phyloP scores from a whole-genome alignment of 2,329 filamentous ascomycete genomes.

The Curvularia lunata region DNA sequence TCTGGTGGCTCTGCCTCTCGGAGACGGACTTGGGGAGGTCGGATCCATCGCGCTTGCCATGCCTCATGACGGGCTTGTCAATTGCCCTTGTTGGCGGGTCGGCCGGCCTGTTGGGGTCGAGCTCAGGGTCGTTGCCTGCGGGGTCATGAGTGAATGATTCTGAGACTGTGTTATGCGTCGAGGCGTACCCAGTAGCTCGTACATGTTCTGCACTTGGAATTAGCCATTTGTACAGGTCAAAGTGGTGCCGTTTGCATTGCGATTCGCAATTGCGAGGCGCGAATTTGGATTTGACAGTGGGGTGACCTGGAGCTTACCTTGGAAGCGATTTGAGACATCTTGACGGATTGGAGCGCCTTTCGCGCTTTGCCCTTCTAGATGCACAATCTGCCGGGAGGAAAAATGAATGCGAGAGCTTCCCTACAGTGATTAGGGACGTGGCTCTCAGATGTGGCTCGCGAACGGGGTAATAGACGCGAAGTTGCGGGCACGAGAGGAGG shows the following conservation, averaged over 20 bases:
- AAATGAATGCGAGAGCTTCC: slow-evolving; percentile 47
- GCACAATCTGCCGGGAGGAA: slow-evolving; percentile 49
- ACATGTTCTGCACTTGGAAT: slow-evolving; percentile 76
- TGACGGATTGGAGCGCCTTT: slow-evolving; percentile 53
- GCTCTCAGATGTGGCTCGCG: slow-evolving; percentile 46
- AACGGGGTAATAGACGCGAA: slow-evolving; percentile 41
- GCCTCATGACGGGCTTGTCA: slow-evolving; percentile 79
- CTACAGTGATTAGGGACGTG: slow-evolving; percentile 47
- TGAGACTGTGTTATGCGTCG: slow-evolving; percentile 12
- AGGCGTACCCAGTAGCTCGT: slow-evolving; percentile 91
- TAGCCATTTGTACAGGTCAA: slow-evolving; percentile 37
- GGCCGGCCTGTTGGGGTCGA: slow-evolving; percentile 75
- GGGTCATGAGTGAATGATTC: slow-evolving; percentile 32
- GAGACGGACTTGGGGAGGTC: slow-evolving; percentile 64
- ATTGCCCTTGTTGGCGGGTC: slow-evolving; percentile 84
- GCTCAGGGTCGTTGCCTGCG: slow-evolving; percentile 72
- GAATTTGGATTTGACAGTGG: slow-evolving; percentile 13
- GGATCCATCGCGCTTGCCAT: slow-evolving; percentile 85
- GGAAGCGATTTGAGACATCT: slow-evolving; percentile 52
- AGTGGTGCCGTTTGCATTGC: slow-evolving; percentile 2
- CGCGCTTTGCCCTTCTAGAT: slow-evolving; percentile 53
- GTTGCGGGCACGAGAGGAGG: slow-evolving; percentile 33
- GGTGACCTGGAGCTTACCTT: slow-evolving; percentile 47
- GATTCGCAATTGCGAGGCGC: slow-evolving; percentile 20
- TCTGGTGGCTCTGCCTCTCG: slow-evolving; percentile 42